phyloP scores from a whole-genome alignment of 2,329 filamentous ascomycete genomes.

The Whalleya microplaca region DNA sequence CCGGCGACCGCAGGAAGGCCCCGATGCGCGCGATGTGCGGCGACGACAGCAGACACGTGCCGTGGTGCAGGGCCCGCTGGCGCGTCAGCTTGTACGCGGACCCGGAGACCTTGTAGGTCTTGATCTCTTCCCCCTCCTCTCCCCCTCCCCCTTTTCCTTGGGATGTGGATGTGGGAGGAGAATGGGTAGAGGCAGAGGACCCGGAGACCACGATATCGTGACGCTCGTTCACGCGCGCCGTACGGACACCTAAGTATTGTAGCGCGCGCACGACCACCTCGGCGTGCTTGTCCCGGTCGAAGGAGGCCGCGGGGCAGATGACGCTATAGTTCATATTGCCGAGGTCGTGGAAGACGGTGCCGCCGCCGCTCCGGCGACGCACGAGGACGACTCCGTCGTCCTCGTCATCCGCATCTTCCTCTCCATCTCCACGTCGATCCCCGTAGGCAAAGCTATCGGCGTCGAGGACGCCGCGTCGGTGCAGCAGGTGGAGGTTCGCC shows the following conservation, averaged over 20 bases:
- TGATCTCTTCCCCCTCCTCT: conserved; percentile 1
- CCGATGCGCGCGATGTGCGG: conserved; percentile 74
- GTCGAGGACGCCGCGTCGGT: conserved; percentile 17
- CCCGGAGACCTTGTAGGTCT: conserved; percentile 80
- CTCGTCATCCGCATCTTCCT: conserved; percentile 24
- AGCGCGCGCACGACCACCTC: conserved; percentile 92
- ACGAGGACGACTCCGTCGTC: conserved; percentile 62
- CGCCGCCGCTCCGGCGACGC: conserved; percentile 83
- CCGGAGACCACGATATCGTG: conserved; percentile 82
- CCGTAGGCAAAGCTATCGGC: too few relatives aligned
- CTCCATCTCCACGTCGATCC: conserved; percentile 18
- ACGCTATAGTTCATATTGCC: conserved; percentile 97
- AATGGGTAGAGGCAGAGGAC: conserved; percentile 2
- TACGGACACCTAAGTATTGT: conserved; percentile 57
- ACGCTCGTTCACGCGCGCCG: conserved; percentile 79
- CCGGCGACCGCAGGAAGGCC: conserved; percentile 75
- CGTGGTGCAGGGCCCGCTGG: conserved; percentile 83
- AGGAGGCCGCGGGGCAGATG: conserved; percentile 75
- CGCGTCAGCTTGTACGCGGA: conserved; percentile 94
- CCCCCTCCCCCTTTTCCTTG: conserved; percentile 11
- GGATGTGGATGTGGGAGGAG: neutral
- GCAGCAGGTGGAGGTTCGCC: conserved; percentile 71
- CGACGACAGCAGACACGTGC: conserved; percentile 81
- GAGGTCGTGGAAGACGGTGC: conserved; percentile 89
- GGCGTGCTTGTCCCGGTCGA: conserved; percentile 85